phyloP scores from a whole-genome alignment of 2,329 filamentous ascomycete genomes.

The Catunica adiposa region DNA sequence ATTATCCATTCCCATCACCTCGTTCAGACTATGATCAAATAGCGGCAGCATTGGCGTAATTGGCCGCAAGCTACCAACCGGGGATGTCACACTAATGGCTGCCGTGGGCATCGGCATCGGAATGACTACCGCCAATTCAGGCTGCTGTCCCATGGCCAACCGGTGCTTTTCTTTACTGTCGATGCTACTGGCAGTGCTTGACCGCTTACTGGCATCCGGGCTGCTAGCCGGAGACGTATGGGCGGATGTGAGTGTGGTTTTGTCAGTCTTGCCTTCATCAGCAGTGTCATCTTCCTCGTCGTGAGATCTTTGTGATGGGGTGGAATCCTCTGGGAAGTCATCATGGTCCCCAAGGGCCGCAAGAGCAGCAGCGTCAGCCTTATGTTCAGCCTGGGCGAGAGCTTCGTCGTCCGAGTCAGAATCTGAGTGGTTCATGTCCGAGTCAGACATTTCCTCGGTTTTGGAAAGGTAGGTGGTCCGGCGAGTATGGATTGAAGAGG shows the following conservation, averaged over 20 bases:
- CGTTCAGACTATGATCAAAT: constrained; percentile 26
- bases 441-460: constrained; percentile 19
- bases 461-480: constrained; percentile 3
- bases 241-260: constrained; percentile 12
- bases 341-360: neutral
- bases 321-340: neutral
- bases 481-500: constrained; percentile 2
- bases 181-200: constrained; percentile 13
- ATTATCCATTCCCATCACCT: constrained; percentile 35
- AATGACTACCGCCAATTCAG: constrained; percentile 10
- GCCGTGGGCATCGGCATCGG: constrained; percentile 13
- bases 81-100: constrained; percentile 12
- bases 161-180: constrained; percentile 13
- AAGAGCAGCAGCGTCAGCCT: neutral
- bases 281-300: constrained; percentile 11
- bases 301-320: neutral
- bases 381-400: constrained; percentile 1
- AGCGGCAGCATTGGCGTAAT: constrained; percentile 13
- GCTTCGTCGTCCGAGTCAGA: constrained; percentile 5
- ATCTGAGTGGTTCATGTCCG: constrained; percentile 12
- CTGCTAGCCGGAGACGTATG: constrained; percentile 11
- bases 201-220: constrained; percentile 13
- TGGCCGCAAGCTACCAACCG: constrained; percentile 10
- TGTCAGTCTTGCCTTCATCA: constrained; percentile 13
- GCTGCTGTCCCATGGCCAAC: constrained; percentile 13